A percentile compares a stretch with the other conserved stretches of the same genome.
Evolutionary conservation across 2,329 filamentous ascomycete genomes (phyloP).

Genomic region (Plenodomus tracheiphilus): DNA sequence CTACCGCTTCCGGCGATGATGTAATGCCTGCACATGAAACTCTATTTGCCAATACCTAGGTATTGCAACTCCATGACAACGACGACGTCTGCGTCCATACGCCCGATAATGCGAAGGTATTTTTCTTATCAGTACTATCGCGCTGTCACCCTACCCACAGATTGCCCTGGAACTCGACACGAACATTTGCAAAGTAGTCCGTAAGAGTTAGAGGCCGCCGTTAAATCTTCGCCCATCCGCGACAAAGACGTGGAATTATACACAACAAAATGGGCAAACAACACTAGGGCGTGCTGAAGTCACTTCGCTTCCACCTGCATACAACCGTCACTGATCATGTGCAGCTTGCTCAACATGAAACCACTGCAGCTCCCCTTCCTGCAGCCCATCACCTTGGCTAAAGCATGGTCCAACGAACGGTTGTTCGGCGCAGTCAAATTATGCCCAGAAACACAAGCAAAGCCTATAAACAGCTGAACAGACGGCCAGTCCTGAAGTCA

Average conservation of each 20-base stretch:
- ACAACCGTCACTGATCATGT: too few relatives aligned
- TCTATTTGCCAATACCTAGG: not conserved
- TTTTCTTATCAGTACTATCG: too few relatives aligned
- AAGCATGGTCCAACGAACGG: conserved; percentile 9
- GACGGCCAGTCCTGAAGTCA: not conserved
- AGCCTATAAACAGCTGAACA: not conserved
- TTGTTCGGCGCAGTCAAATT: conserved; percentile 15
- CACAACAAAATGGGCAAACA: too few relatives aligned
- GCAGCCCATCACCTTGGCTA: conserved; percentile 3
- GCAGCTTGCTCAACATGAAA: too few relatives aligned
- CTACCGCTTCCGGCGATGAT: conserved; percentile 32
- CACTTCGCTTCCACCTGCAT: too few relatives aligned
- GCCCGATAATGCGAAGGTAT: not conserved
- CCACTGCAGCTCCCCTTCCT: not conserved
- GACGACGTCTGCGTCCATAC: not conserved
- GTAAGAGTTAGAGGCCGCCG: too few relatives aligned
- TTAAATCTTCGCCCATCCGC: too few relatives aligned
- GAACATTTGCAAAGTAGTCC: too few relatives aligned
- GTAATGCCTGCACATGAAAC: conserved; percentile 27
- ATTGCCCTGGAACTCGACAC: too few relatives aligned
- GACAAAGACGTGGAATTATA: too few relatives aligned
- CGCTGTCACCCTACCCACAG: too few relatives aligned
- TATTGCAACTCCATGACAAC: not conserved
- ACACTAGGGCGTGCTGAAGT: too few relatives aligned
- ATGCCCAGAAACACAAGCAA: conserved; percentile 3